These are phyloP conservation scores for Pleurotus djamor DNA, from an alignment of 768 basidiomycete genomes.

Conservation along the genomic window DNA sequence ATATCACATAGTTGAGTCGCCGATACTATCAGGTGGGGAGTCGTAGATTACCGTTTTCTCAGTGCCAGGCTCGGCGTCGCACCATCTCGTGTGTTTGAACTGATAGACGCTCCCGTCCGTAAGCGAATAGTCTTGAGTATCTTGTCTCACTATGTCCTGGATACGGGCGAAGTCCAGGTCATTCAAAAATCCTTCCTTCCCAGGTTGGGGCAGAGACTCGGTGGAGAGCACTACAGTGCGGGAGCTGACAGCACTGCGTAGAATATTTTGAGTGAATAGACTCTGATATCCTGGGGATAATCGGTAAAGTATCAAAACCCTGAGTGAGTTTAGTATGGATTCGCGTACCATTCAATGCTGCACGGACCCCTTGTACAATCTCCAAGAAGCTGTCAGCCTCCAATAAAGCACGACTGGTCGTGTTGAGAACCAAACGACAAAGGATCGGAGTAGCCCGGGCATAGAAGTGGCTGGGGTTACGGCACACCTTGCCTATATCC, in stretches of 20 bases:
- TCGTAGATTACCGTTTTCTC: conserved; percentile 12
- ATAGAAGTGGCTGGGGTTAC: background rate
- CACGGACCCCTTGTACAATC: conserved; percentile 13
- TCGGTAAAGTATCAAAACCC: background rate
- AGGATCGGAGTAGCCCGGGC: conserved; percentile 8
- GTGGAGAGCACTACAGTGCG: conserved; percentile 27
- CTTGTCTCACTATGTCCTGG: background rate
- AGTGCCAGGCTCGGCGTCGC: conserved; percentile 11
- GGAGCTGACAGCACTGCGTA: conserved; percentile 29
- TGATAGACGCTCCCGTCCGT: background rate
- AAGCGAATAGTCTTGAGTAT: background rate
- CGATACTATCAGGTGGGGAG: background rate
- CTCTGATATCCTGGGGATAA: conserved; percentile 15
- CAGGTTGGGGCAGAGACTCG: background rate
- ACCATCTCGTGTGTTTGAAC: conserved; percentile 4
- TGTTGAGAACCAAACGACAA: conserved; percentile 14
- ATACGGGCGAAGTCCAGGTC: conserved; percentile 26
- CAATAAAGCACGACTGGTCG: conserved; percentile 16
- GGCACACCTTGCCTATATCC: too few relatives aligned
- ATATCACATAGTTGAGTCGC: background rate
- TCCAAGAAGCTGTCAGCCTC: conserved; percentile 15
- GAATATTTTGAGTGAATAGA: conserved; percentile 18
- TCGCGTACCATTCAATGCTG: conserved; percentile 13
- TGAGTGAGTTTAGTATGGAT: background rate
- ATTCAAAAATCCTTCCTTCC: conserved; percentile 22